Evolutionary conservation across 805 yeast species (phyloP).

Genomic region (Saccharomycopsis malanga): DNA sequence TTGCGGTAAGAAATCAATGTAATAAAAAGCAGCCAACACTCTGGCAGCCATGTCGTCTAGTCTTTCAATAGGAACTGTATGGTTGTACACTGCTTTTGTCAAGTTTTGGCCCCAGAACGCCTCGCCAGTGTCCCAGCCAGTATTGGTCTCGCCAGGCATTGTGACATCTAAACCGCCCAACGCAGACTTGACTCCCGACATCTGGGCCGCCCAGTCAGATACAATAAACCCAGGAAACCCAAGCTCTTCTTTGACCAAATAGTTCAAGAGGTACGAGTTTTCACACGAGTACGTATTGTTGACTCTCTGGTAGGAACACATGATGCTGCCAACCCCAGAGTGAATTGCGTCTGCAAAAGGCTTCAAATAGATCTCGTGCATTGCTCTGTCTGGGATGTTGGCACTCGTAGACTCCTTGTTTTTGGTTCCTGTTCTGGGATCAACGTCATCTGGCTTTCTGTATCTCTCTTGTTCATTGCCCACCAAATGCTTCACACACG

Average conservation of each 20-base stretch:
- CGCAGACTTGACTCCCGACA: slow-evolving; percentile 48
- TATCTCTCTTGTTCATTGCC: slow-evolving; percentile 59
- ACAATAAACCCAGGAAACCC: slow-evolving; percentile 63
- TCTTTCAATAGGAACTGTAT: slow-evolving; percentile 44
- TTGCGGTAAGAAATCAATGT: slow-evolving; percentile 34
- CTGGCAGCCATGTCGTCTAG: slow-evolving; percentile 58
- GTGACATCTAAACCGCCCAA: slow-evolving; percentile 57
- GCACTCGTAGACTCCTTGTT: slow-evolving; percentile 40
- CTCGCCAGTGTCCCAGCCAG: slow-evolving; percentile 44
- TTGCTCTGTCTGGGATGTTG: slow-evolving; percentile 50
- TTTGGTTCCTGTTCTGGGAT: slow-evolving; percentile 24
- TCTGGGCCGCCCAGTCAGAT: slow-evolving; percentile 60
- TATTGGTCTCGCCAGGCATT: slow-evolving; percentile 54
- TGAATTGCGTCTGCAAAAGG: slow-evolving; percentile 57
- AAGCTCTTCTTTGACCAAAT: slow-evolving; percentile 49
- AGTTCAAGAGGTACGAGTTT: slow-evolving; percentile 47
- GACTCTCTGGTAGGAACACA: slow-evolving; percentile 53
- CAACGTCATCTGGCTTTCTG: slow-evolving; percentile 34
- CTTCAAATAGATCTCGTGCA: slow-evolving; percentile 58
- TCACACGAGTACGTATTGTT: slow-evolving; percentile 55
- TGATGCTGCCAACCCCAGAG: slow-evolving; percentile 54
- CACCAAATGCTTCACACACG: slow-evolving; percentile 47
- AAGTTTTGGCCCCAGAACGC: slow-evolving; percentile 52
- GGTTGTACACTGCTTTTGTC: slow-evolving; percentile 47
- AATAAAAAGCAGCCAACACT: slow-evolving; percentile 50